A percentile compares a stretch with the other conserved stretches of the same genome.
These are phyloP conservation scores for Epichloe sp. DNA, from an alignment of 2,329 filamentous ascomycete species.

Conservation along the genomic window DNA sequence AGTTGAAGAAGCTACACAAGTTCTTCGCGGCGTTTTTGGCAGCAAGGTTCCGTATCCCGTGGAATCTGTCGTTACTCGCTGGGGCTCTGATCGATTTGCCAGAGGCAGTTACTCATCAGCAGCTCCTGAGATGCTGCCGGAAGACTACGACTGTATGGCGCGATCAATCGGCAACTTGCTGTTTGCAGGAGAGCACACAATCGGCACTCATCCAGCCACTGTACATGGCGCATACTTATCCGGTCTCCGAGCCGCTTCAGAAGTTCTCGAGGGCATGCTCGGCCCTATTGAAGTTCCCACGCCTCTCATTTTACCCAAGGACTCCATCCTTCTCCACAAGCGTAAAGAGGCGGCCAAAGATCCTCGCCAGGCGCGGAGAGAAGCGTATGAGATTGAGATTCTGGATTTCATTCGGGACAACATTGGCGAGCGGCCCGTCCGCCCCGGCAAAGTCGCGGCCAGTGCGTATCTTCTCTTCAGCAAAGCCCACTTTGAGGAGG, in stretches of 20 bases:
- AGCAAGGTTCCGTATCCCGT: constrained; percentile 58
- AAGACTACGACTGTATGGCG: constrained; percentile 91
- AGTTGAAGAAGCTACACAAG: constrained; percentile 64
- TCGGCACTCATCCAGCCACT: constrained; percentile 87
- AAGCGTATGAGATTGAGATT: constrained; percentile 43
- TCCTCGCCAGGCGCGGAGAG: constrained; percentile 36
- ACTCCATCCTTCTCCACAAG: constrained; percentile 37
- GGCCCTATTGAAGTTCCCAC: constrained; percentile 67
- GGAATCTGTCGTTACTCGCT: constrained; percentile 82
- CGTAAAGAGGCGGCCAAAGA: constrained; percentile 39
- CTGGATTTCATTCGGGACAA: constrained; percentile 36
- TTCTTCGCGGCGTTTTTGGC: constrained; percentile 66
- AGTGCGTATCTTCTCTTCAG: constrained; percentile 89
- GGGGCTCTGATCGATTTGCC: constrained; percentile 85
- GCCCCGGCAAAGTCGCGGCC: constrained; percentile 58
- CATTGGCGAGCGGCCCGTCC: constrained; percentile 63
- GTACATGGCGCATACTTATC: constrained; percentile 95
- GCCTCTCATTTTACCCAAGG: constrained; percentile 59
- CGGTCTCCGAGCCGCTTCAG: constrained; percentile 76
- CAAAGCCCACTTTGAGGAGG: constrained; percentile 58
- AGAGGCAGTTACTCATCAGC: constrained; percentile 92
- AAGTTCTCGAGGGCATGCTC: constrained; percentile 67
- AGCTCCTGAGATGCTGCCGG: constrained; percentile 64
- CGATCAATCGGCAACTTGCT: constrained; percentile 72
- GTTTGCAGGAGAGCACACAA: constrained; percentile 95